A percentile compares a stretch with the other conserved stretches of the same genome.
These are phyloP conservation scores for Persicaria tinctoria DNA, from an alignment of 148 eudicot genomes.

Conservation along the genomic window DNA sequence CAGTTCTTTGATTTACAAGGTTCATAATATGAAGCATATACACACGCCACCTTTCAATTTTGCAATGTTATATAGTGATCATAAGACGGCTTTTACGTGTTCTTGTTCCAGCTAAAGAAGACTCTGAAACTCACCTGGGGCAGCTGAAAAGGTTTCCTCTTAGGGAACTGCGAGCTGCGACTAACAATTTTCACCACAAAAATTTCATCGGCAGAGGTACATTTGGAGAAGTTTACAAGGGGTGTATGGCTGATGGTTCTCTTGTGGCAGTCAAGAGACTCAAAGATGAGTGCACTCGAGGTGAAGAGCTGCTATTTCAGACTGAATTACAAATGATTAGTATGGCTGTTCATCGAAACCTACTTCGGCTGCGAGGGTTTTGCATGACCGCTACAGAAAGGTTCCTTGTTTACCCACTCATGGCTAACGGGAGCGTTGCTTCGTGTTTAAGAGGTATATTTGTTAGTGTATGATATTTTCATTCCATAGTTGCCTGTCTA, in stretches of 20 bases:
- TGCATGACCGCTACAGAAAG: constrained; percentile 53
- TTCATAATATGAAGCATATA: constrained; percentile 15
- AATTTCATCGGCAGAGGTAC: constrained; percentile 53
- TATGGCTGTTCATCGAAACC: constrained; percentile 46
- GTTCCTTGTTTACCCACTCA: constrained; percentile 47
- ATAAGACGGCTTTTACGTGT: background rate
- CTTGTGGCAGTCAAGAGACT: constrained; percentile 49
- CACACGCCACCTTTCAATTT: background rate
- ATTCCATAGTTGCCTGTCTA: too few species aligned
- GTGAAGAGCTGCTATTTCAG: constrained; percentile 45
- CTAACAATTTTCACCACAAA: constrained; percentile 40
- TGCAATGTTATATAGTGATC: too few species aligned
- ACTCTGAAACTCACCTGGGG: constrained; percentile 41
- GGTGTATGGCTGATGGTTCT: constrained; percentile 45
- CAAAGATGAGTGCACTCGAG: constrained; percentile 45
- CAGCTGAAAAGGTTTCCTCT: constrained; percentile 16
- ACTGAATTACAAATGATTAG: constrained; percentile 56
- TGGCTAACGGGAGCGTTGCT: constrained; percentile 44
- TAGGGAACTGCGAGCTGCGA: constrained; percentile 44
- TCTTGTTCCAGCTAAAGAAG: constrained; percentile 1
- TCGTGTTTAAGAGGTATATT: constrained; percentile 40
- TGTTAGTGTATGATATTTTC: too few species aligned
- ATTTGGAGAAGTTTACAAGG: constrained; percentile 46
- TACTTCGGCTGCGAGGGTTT: constrained; percentile 41
- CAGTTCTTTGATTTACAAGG: constrained; percentile 51